Conservation (phyloP, 768 basidiomycete genomes). For the Lactarius deliciosus region DNA sequence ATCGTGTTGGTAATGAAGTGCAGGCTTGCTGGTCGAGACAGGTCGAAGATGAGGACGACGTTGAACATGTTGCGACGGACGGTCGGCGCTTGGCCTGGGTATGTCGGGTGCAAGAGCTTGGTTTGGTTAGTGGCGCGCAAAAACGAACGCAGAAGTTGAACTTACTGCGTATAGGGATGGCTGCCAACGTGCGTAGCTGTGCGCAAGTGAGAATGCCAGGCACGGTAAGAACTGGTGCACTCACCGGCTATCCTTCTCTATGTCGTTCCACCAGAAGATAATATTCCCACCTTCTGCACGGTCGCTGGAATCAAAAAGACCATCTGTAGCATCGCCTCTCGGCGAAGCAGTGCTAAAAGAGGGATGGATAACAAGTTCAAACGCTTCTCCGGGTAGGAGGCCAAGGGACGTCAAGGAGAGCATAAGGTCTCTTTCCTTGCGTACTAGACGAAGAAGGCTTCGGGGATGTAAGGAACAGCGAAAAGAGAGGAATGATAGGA, state of each 20-base stretch:
- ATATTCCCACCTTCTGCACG: constrained; percentile 71
- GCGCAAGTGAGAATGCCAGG: background rate
- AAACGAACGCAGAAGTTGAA: constrained; percentile 1
- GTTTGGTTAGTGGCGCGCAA: constrained; percentile 26
- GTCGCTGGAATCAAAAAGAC: constrained; percentile 91
- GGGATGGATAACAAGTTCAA: constrained; percentile 71
- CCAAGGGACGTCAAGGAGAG: constrained; percentile 59
- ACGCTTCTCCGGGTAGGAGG: constrained; percentile 59
- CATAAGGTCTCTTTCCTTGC: constrained; percentile 68
- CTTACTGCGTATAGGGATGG: constrained; percentile 50
- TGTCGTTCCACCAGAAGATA: constrained; percentile 87
- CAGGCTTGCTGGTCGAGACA: constrained; percentile 60
- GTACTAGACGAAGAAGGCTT: constrained; percentile 67
- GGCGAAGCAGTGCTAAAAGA: constrained; percentile 52
- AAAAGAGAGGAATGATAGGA: background rate
- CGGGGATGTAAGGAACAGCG: background rate
- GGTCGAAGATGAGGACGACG: constrained; percentile 75
- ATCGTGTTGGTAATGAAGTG: constrained; percentile 65
- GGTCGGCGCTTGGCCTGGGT: constrained; percentile 76
- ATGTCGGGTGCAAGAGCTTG: constrained; percentile 74
- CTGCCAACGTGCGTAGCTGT: constrained; percentile 53
- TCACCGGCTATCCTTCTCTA: constrained; percentile 78
- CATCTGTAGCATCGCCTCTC: constrained; percentile 55
- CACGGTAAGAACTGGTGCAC: constrained; percentile 30
- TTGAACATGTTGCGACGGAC: constrained; percentile 82